Evolutionary conservation across 1,139 yeast species (phyloP).

Genomic region (Maudiozyma humilis): DNA sequence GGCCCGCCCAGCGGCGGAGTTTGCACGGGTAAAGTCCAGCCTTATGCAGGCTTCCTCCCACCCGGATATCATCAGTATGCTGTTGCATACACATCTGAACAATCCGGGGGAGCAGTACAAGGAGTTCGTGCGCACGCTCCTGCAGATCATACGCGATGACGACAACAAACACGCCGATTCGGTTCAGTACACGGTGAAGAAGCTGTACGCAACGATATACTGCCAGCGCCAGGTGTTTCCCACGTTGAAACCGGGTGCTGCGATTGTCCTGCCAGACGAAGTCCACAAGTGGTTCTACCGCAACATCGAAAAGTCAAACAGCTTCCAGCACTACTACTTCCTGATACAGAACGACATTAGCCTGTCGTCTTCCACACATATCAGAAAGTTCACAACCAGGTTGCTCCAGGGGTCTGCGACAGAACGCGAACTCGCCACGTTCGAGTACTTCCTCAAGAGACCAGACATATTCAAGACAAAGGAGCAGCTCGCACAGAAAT

Average conservation of each 20-base stretch:
- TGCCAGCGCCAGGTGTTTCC: constrained; percentile 3
- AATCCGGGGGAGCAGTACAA: background rate
- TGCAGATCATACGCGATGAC: too few relatives aligned
- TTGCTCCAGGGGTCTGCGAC: constrained; percentile 25
- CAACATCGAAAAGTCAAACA: constrained; percentile 13
- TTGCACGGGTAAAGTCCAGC: background rate
- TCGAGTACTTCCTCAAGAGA: constrained; percentile 20
- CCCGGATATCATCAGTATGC: background rate
- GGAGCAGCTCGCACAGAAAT: constrained; percentile 14
- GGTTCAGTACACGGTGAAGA: background rate
- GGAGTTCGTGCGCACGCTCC: background rate
- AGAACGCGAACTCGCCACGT: constrained; percentile 23
- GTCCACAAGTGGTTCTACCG: constrained; percentile 26
- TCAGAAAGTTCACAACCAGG: constrained; percentile 12
- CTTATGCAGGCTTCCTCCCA: background rate
- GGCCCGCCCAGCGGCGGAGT: background rate
- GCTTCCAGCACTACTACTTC: constrained; percentile 21
- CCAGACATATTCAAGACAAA: constrained; percentile 3
- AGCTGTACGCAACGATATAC: constrained; percentile 4
- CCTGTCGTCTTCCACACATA: constrained; percentile 14
- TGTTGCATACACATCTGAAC: background rate
- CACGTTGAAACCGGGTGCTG: background rate
- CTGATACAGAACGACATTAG: constrained; percentile 21
- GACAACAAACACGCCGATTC: background rate
- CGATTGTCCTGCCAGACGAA: constrained; percentile 16